phyloP scores from a whole-genome alignment of 257 asterid genomes.

The Nicotiana benthamiana region DNA sequence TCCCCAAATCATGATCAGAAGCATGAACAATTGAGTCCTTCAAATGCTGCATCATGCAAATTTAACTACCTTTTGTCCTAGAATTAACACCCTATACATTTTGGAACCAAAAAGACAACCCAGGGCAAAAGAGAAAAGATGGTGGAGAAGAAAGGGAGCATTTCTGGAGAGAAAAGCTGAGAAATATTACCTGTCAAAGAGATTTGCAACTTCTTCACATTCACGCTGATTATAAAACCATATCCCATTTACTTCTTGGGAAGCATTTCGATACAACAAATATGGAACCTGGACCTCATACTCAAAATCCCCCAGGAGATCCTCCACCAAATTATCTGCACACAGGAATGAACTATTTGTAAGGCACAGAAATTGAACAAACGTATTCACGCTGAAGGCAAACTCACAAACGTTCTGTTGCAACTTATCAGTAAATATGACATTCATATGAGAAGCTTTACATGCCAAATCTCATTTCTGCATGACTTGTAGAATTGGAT shows the following conservation, averaged over 20 bases:
- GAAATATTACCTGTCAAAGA: constrained; percentile 62
- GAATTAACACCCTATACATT: not conserved
- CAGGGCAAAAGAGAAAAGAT: not conserved
- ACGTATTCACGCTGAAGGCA: not conserved
- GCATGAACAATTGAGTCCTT: not conserved
- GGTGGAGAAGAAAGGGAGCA: not conserved
- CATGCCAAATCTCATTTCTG: not conserved
- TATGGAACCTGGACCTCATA: constrained; percentile 82
- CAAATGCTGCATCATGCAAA: not conserved
- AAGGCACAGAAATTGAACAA: not conserved
- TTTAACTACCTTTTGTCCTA: not conserved
- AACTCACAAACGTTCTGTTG: not conserved
- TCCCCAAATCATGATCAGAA: not conserved
- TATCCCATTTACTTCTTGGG: constrained; percentile 88
- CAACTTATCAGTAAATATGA: not conserved
- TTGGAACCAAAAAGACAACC: not conserved
- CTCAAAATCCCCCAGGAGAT: constrained; percentile 82
- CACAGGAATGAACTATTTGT: constrained; percentile 14
- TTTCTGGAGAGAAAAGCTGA: not conserved
- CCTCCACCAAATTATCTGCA: constrained; percentile 86
- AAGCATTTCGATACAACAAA: constrained; percentile 68
- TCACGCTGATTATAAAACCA: constrained; percentile 86
- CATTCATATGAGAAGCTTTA: not conserved
- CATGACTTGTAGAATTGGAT: not conserved
- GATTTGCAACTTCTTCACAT: constrained; percentile 74